Base-by-base conservation (phyloP, 768 basidiomycete genomes). In the Paxillus rubicundulus region DNA sequence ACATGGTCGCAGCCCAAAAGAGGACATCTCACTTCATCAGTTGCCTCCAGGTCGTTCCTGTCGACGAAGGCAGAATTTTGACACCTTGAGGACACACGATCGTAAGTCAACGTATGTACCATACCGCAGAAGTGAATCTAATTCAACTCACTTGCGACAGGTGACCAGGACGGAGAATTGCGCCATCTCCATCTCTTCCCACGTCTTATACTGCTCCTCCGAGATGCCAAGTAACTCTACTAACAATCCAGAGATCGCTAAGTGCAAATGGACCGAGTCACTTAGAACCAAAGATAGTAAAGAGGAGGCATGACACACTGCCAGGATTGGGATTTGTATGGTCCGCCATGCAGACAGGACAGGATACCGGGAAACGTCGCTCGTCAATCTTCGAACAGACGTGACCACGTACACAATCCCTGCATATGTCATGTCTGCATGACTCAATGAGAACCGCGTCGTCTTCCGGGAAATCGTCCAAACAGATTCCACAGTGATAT, bases 401-500 rank as follows among this genome's bases (percentile, higher is more conserved):
- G 52, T 82, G 76, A 3, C 62, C 58, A 21, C 63, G 68, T 8
- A 81, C 56, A 54, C 86, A 86, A 5, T 71, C 68, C 44, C 79
- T 74, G 63, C 86, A 86, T 54, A 82, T 77, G 4, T 62, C 55
- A 58, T 87, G 84, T 13, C 61, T 61, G 50, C 85, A 87, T 2
- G 24, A 59, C 5, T 65, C 70, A 32, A 83, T 65, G 4, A 57
- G 61, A 17, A 77, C 70, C 3, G 74, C 72, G 33, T 69, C 65
- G 42, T 79, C 77, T 40, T 74, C 72, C 0, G 75, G 70, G 43
- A 70, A 68, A 21, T 72, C 61, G 9, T 87, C 85, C 44, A 79
- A 63, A 63, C 85, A 87, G 39, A 86, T 63, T 9, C 74, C 73
- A 55, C 85, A 87, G 37, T 75, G 67, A 55, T 82, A 83, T 21